Base-by-base conservation (phyloP, 768 basidiomycete genomes). In the Hericium coralloides region DNA sequence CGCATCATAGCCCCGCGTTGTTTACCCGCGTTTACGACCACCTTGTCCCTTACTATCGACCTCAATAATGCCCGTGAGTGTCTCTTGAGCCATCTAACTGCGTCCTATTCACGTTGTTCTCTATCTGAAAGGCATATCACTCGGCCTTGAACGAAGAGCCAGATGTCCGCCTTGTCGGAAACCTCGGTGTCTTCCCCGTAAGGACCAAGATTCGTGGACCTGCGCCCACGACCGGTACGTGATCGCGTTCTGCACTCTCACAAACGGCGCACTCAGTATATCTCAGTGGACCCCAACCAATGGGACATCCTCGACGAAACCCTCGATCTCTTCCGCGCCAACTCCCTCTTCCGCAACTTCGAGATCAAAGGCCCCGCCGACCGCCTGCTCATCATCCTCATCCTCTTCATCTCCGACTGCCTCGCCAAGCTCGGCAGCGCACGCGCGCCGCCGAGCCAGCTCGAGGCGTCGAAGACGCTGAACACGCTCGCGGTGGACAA, bases 351-450 rank as follows among this genome's bases (percentile, higher is more conserved):
- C 75, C 88, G 97, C 67, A 98, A 98, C 75, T 99, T 98, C 66
- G 97, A 99, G 77, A 98, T 99, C 82, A 95, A 98, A 70, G 95
- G 94, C 17, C 91, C 92, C 55, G 93, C 94, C 53, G 95, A 97
- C 78, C 86, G 95, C 58, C 85, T 92, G 41, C 81, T 99, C 67
- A 98, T 99, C 76, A 83, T 98, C 70, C 84, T 98, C 66, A 97
- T 98, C 70, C 87, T 99, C 69, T 99, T 89, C 75, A 84, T 98
- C 66, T 98, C 95, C 48, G 97, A 99, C 74, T 98, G 95, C 70
- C 84, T 99, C 52, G 82, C 90, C 25, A 95, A 92, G 74, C 78
- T 99, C 64, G 89, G 92, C 26, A 75, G 78, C 36, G 76, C 83
- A 31, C 83, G 87, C 55, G 79, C 83, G 3, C 74, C 80, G 1